phyloP scores from a whole-genome alignment of 2,329 filamentous ascomycete genomes.

The Cladophialophora yegresii region DNA sequence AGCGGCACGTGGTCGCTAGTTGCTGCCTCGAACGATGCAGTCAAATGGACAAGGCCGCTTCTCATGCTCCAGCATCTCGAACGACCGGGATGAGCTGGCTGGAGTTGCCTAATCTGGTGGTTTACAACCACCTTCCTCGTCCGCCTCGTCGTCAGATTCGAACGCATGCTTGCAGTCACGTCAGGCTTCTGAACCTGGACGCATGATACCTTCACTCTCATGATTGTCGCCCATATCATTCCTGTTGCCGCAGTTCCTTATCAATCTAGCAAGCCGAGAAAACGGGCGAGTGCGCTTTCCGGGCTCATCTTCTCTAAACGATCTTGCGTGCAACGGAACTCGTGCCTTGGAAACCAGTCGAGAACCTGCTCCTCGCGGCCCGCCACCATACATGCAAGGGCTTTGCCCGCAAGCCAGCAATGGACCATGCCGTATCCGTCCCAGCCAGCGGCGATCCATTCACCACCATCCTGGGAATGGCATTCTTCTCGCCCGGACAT shows the following conservation, averaged over 20 bases:
- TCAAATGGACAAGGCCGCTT: neutral
- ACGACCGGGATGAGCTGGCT: neutral
- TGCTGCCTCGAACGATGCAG: neutral
- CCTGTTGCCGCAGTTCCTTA: neutral
- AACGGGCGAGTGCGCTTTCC: constrained; percentile 21
- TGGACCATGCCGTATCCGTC: constrained; percentile 41
- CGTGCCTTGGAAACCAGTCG: constrained; percentile 28
- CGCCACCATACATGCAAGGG: constrained; percentile 35
- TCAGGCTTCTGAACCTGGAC: neutral
- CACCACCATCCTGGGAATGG: constrained; percentile 24
- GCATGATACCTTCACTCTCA: neutral
- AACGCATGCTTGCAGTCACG: neutral
- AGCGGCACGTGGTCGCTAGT: neutral
- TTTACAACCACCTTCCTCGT: no score
- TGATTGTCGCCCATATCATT: neutral
- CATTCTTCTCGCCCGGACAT: constrained; percentile 27
- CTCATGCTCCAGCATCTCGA: neutral
- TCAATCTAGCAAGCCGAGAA: constrained; percentile 15
- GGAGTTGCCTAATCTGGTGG: constrained; percentile 6
- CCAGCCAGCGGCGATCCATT: constrained; percentile 41
- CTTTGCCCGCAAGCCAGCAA: constrained; percentile 38
- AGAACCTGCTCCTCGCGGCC: constrained; percentile 25
- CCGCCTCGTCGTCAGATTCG: no score
- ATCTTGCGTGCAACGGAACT: constrained; percentile 27
- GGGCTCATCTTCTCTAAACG: constrained; percentile 26